These are phyloP conservation scores for Anaeromyces robustus DNA, from an alignment of 192 early-diverging fungal species.

Conservation along the genomic window DNA sequence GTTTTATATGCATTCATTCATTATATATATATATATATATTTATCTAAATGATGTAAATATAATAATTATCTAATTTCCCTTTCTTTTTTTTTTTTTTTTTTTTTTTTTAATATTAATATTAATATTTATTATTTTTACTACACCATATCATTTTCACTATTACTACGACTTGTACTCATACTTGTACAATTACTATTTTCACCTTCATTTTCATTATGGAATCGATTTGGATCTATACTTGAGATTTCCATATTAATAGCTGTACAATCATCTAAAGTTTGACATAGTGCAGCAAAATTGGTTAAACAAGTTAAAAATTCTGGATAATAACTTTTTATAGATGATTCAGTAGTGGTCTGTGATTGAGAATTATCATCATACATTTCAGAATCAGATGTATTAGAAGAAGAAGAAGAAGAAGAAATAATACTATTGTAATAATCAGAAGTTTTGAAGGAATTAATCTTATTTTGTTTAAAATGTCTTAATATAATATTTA, in stretches of 20 bases:
- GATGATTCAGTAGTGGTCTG: too few species aligned
- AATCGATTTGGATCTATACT: neutral
- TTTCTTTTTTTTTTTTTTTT: too few species aligned
- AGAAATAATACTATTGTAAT: neutral
- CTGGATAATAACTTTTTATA: neutral
- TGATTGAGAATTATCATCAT: too few species aligned
- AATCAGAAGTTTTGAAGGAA: neutral
- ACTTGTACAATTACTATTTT: neutral
- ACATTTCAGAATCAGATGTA: too few species aligned
- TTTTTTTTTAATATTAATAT: too few species aligned
- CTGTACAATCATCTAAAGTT: neutral
- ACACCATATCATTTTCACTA: neutral
- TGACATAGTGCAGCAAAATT: neutral
- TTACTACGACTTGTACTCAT: neutral
- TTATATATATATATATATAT: too few species aligned
- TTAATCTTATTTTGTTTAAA: neutral
- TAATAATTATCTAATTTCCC: too few species aligned
- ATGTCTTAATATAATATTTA: neutral
- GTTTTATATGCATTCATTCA: too few species aligned
- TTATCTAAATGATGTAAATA: too few species aligned
- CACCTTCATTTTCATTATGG: neutral
- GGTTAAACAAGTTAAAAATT: neutral
- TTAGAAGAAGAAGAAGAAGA: too few species aligned
- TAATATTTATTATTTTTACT: neutral
- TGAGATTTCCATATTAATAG: neutral